Evolutionary conservation across 768 basidiomycete genomes (phyloP), one percentile per base, ranked within the genome.

Genomic region (Guyanaporus albipodus): DNA sequence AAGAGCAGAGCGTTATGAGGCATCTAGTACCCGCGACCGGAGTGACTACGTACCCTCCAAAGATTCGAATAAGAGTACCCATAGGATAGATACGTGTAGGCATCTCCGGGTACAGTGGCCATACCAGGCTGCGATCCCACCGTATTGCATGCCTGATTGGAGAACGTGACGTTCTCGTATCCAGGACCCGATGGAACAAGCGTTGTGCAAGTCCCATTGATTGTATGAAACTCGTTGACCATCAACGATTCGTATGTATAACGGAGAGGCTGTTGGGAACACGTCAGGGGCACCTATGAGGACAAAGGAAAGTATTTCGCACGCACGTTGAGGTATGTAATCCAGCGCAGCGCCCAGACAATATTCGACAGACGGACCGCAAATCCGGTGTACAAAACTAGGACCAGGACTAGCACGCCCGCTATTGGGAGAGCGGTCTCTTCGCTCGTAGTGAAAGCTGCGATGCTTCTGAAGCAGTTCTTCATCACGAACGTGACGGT

Each of bases 191-290:
- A 72, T 4, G 86, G 83, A 0, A 83, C 79, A 11, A 87, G 67
- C 32, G 70, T 63, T 19, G 82, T 68, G 58, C 84, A 85, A 14
- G 67, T 57, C 36, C 83, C 87, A 18, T 85, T 63, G 7, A 87
- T 66, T 0, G 78, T 82, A 54, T 77, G 80, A 67, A 93, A 92
- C 63, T 95, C 90, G 66, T 92, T 94, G 17, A 78, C 73, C 61
- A 94, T 73, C 32, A 92, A 63, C 0, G 76, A 73, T 50, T 91
- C 86, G 61, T 93, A 92, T 0, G 60, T 46, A 23, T 60, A 60
- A 78, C 83, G 59, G 82, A 91, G 2, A 70, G 75, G 91, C 59
- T 62, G 32, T 7, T 15, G 17, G 1, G n/a, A 4, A 22, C 4
- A 23, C 19, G 56, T 50, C 8, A 7, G 2, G 28, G 11, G 27